Evolutionary conservation across 306 rosid genomes (phyloP).

Genomic region (Calophaca sinica): DNA sequence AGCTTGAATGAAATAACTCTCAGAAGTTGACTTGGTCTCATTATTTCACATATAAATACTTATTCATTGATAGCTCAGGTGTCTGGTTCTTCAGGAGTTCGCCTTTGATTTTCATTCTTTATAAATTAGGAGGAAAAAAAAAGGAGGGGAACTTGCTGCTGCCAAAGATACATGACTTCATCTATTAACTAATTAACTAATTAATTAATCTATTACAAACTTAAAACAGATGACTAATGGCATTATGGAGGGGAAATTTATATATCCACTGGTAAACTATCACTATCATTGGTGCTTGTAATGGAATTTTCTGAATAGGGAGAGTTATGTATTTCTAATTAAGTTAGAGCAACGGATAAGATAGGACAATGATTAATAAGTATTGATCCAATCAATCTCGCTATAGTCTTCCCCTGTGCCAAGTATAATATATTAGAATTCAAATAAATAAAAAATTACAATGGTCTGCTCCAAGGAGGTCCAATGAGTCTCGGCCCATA

Average conservation of each 20-base stretch:
- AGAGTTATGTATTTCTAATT: slow-evolving; percentile 13
- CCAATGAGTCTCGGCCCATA: no score
- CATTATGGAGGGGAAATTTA: neutral
- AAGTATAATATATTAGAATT: no score
- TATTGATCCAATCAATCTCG: neutral
- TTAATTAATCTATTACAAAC: no score
- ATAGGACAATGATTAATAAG: neutral
- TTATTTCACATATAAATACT: neutral
- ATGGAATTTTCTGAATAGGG: neutral
- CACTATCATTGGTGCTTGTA: neutral
- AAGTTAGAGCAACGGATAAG: neutral
- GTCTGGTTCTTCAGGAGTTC: neutral
- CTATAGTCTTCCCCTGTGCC: neutral
- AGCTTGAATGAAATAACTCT: neutral
- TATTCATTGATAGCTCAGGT: neutral
- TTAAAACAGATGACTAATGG: neutral
- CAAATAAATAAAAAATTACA: no score
- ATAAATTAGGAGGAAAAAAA: neutral
- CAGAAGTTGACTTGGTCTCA: neutral
- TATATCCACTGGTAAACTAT: slow-evolving; percentile 1
- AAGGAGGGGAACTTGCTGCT: neutral
- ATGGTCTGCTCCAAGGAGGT: no score
- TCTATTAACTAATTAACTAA: neutral
- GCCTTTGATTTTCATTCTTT: neutral
- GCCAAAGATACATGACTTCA: neutral